A percentile compares a stretch with the other conserved stretches of the same genome.
phyloP scores from a whole-genome alignment of 2,329 filamentous ascomycete species.

The Cordyceps cateniannulata region DNA sequence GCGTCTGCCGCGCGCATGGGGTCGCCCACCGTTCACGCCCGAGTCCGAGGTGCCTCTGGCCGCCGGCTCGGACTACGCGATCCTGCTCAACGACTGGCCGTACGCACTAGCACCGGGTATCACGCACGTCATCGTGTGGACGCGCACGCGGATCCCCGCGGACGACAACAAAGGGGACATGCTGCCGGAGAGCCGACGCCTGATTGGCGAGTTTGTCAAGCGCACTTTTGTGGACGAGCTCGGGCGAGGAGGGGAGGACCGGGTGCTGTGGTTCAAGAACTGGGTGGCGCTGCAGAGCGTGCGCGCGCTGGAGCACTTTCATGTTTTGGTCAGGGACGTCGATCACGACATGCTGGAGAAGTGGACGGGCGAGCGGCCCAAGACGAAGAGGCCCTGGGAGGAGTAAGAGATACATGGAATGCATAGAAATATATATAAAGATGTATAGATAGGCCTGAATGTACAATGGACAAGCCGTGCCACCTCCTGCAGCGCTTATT shows the following conservation, averaged over 20 bases:
- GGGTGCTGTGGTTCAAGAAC: constrained; percentile 86
- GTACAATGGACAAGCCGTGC: not conserved
- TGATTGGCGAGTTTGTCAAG: constrained; percentile 64
- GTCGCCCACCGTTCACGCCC: constrained; percentile 48
- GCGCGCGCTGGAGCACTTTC: constrained; percentile 80
- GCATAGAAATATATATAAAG: not conserved
- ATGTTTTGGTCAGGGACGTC: constrained; percentile 60
- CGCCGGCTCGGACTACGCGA: constrained; percentile 53
- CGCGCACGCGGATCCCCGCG: constrained; percentile 71
- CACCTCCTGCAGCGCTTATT: constrained; percentile 19
- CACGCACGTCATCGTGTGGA: constrained; percentile 88
- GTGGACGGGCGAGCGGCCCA: constrained; percentile 45
- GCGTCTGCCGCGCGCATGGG: constrained; percentile 63
- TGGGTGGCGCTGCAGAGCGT: constrained; percentile 87
- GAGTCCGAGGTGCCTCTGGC: constrained; percentile 45
- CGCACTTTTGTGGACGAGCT: constrained; percentile 59
- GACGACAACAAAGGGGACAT: constrained; percentile 66
- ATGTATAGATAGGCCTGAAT: not conserved
- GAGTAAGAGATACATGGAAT: not conserved
- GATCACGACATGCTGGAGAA: constrained; percentile 43
- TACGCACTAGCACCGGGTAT: constrained; percentile 65
- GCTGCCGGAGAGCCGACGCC: constrained; percentile 56
- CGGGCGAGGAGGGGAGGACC: constrained; percentile 39
- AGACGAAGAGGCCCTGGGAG: constrained; percentile 14
- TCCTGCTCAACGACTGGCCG: constrained; percentile 89